phyloP scores from a whole-genome alignment of 257 asterid genomes.

The Solanum tarapatanum region DNA sequence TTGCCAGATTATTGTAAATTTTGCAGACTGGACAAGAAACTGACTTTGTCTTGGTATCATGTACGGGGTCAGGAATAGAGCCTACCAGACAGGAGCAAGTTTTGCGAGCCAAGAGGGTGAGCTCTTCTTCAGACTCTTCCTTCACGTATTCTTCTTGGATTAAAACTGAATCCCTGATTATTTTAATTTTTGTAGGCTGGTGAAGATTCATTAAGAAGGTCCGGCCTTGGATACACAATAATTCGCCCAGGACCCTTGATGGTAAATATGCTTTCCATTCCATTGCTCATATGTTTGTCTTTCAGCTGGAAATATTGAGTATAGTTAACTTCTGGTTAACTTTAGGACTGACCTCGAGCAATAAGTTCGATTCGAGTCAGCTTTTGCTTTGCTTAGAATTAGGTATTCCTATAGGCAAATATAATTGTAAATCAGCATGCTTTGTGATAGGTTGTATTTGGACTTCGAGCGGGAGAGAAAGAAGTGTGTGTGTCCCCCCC shows the following conservation, averaged over 20 bases:
- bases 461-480: not conserved
- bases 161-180: not conserved
- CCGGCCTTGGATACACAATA: constrained; percentile 96
- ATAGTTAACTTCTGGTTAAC: not conserved
- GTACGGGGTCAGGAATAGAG: constrained; percentile 92
- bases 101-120: constrained; percentile 82
- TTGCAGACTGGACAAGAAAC: constrained; percentile 98
- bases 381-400: not conserved
- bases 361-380: not conserved
- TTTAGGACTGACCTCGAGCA: not conserved
- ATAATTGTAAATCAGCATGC: not conserved
- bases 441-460: not conserved
- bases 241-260: constrained; percentile 89
- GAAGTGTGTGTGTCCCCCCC: not conserved
- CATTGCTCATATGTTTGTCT: not conserved
- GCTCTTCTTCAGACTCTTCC: not conserved
- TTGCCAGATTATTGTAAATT: constrained; percentile 3
- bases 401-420: not conserved
- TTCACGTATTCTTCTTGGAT: not conserved
- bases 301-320: not conserved
- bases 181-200: constrained; percentile 49
- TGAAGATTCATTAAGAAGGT: constrained; percentile 80
- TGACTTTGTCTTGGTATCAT: constrained; percentile 81
- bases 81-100: constrained; percentile 79
- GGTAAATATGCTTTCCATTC: constrained; percentile 30